phyloP scores from a whole-genome alignment of 495 filamentous ascomycete species.

The Aspergillus wentii region DNA sequence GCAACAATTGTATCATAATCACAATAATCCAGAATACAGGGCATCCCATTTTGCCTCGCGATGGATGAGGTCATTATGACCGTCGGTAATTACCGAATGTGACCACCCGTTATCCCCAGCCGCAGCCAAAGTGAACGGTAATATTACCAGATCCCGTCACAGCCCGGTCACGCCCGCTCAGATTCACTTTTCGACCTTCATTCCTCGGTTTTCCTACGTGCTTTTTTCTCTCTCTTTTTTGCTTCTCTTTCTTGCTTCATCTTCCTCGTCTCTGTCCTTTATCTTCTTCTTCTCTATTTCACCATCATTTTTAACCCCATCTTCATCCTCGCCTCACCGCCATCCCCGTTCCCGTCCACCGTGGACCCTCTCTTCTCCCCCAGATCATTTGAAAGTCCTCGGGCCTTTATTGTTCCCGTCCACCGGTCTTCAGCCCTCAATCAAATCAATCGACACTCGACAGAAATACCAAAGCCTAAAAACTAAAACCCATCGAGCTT shows the following conservation, averaged over 20 bases:
- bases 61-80: constrained; percentile 18
- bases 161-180: constrained; percentile 1
- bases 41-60: neutral
- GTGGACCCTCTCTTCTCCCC: constrained; percentile 4
- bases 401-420: constrained; percentile 8
- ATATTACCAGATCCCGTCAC: constrained; percentile 10
- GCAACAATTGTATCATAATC: too few relatives aligned
- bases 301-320: constrained; percentile 5
- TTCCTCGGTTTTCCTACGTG: constrained; percentile 4
- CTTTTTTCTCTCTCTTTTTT: constrained; percentile 5
- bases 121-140: neutral
- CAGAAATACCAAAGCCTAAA: too few relatives aligned
- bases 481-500: too few relatives aligned
- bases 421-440: constrained; percentile 4
- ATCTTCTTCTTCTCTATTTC: constrained; percentile 3
- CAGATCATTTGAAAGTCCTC: constrained; percentile 10
- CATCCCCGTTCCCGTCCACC: neutral
- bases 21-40: too few relatives aligned
- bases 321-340: neutral
- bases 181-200: constrained; percentile 1
- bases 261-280: too few relatives aligned
- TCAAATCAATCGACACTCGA: too few relatives aligned
- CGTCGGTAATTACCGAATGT: neutral
- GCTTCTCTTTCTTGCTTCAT: too few relatives aligned
- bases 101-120: constrained; percentile 2